These are phyloP conservation scores for Calycina herbarum DNA, from an alignment of 2,329 filamentous ascomycete genomes.

Conservation along the genomic window DNA sequence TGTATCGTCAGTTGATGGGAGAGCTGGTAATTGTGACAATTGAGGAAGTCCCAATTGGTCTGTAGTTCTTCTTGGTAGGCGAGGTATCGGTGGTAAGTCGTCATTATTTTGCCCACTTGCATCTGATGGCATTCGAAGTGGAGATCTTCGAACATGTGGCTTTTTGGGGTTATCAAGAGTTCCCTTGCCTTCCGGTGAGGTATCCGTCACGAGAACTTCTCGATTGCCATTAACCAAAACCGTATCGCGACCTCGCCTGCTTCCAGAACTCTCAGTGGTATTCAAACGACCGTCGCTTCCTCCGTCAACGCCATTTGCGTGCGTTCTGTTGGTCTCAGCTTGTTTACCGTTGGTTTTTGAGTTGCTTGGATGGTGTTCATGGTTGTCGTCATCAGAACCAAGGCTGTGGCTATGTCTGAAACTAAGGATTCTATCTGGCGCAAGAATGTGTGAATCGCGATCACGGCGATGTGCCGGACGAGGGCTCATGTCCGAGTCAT, in stretches of 20 bases:
- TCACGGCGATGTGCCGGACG: conserved; percentile 39
- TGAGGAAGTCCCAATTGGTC: conserved; percentile 67
- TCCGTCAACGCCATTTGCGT: conserved; percentile 76
- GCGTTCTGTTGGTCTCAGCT: conserved; percentile 60
- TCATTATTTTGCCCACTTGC: conserved; percentile 43
- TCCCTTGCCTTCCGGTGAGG: conserved; percentile 64
- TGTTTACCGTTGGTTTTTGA: conserved; percentile 52
- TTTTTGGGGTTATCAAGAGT: conserved; percentile 54
- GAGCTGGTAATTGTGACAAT: conserved; percentile 67
- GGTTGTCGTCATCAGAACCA: conserved; percentile 52
- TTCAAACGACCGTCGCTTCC: conserved; percentile 77
- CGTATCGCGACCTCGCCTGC: conserved; percentile 69
- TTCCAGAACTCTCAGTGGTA: conserved; percentile 58
- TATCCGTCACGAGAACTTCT: conserved; percentile 69
- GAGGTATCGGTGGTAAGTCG: conserved; percentile 58
- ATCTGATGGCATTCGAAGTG: conserved; percentile 21
- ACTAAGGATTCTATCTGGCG: conserved; percentile 59
- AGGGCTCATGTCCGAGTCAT: conserved; percentile 22
- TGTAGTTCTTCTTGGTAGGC: conserved; percentile 59
- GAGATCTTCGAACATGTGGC: conserved; percentile 38
- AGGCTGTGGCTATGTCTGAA: conserved; percentile 59
- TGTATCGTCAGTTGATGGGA: conserved; percentile 73
- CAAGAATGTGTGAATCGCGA: conserved; percentile 50
- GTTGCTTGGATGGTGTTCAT: conserved; percentile 38
- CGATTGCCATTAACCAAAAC: conserved; percentile 63